Base-by-base conservation (phyloP, 1,284 basidiomycete genomes). In the Trichosporon faecale region DNA sequence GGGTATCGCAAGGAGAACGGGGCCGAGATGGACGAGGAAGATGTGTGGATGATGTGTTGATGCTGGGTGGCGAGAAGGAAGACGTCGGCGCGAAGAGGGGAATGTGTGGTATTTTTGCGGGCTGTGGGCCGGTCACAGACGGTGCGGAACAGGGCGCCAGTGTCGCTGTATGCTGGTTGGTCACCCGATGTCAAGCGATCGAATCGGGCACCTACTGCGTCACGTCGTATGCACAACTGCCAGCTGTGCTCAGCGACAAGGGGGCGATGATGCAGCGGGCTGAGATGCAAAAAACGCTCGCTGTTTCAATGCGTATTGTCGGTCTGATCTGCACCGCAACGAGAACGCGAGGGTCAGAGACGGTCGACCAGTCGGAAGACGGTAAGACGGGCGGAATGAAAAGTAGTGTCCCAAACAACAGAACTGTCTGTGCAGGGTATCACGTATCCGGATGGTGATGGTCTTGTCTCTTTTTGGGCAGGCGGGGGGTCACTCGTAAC, bases 51-150 rank as follows among this genome's bases (percentile, higher is more conserved):
- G 55, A 60, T 60, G 55, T 60, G 27, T 60, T 60, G 55, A 60
- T 60, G 55, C 55, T 60, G 55, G 55, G 55, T 60, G 55, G 55
- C 55, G 55, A 60, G 55, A 29, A 21, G 25, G 55, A 60, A 60
- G 55, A 60, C 55, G 55, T 18, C 55, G 55, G 55, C 55, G 55
- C 7, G 55, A 29, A 60, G 55, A 60, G 55, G 29, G 55, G 55
- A 60, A 60, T 60, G 55, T 60, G 55, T 60, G 55, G 55, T 60
- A 60, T 60, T 29, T 55, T 55, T 29, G 55, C 55, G 55, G 21
- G 52, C 21, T 57, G 52, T 23, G 52, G 29, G 55, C 55, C 55
- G 55, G 55, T 16, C 55, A 60, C 55, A 60, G 55, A 60, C 55
- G 29, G 29, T 60, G 55, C 55, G 55, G 55, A 29, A 29, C 55